Evolutionary conservation across 2,329 filamentous ascomycete genomes (phyloP).

Genomic region (Chalara sp.): DNA sequence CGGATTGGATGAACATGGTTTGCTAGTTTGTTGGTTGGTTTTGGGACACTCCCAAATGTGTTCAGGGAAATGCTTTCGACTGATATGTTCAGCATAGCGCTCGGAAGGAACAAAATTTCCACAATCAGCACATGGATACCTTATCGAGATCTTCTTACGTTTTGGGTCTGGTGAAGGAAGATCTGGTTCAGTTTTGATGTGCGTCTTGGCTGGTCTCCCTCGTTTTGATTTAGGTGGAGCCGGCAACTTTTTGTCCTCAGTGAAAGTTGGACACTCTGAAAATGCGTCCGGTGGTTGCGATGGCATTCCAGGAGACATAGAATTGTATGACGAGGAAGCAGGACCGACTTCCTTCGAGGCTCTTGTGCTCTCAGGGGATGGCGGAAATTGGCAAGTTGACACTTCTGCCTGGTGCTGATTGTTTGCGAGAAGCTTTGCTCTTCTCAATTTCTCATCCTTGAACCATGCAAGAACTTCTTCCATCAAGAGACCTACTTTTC

Average conservation of each 20-base stretch:
- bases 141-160: too few relatives aligned
- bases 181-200: background rate
- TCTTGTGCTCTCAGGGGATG: background rate
- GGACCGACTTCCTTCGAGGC: too few relatives aligned
- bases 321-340: too few relatives aligned
- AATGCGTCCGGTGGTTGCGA: too few relatives aligned
- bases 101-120: too few relatives aligned
- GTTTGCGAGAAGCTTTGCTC: slow-evolving; percentile 4
- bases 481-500: slow-evolving; percentile 5
- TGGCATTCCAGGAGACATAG: too few relatives aligned
- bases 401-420: background rate
- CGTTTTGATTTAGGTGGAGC: background rate
- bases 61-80: too few relatives aligned
- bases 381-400: background rate
- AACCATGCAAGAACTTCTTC: slow-evolving; percentile 11
- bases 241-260: background rate
- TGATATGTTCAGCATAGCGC: too few relatives aligned
- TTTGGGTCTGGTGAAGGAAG: background rate
- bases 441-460: slow-evolving; percentile 7
- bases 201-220: slow-evolving; percentile 4
- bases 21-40: too few relatives aligned
- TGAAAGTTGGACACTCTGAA: background rate
- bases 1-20: too few relatives aligned
- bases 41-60: too few relatives aligned
- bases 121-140: too few relatives aligned